phyloP scores from a whole-genome alignment of 2,329 filamentous ascomycete genomes.

The Curvularia verruculosa region DNA sequence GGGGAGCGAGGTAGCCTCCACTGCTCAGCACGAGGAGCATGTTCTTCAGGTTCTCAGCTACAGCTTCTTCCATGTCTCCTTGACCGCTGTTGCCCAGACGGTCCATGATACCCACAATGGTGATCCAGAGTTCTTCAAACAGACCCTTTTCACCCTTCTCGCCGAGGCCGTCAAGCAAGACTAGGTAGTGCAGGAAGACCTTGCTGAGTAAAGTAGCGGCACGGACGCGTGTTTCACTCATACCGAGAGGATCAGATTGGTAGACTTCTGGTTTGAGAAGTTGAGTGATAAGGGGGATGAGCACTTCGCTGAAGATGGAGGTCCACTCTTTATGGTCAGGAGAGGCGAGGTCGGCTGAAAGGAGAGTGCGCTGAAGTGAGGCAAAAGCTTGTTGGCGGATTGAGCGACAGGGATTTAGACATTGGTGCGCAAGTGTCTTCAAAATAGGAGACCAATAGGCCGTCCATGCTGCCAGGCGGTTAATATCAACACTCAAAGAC shows the following conservation, averaged over 20 bases:
- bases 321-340: conserved; percentile 90
- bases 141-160: conserved; percentile 64
- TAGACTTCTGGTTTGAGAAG: conserved; percentile 95
- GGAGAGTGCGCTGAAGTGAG: conserved; percentile 81
- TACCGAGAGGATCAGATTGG: conserved; percentile 85
- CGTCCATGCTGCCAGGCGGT: conserved; percentile 73
- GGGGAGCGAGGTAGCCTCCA: conserved; percentile 80
- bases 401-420: conserved; percentile 91
- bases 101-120: conserved; percentile 93
- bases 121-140: conserved; percentile 82
- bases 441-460: conserved; percentile 98
- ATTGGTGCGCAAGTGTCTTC: conserved; percentile 84
- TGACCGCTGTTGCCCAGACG: conserved; percentile 95
- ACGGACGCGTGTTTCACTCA: conserved; percentile 94
- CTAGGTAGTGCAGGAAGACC: conserved; percentile 92
- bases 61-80: conserved; percentile 90
- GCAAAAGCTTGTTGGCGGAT: conserved; percentile 88
- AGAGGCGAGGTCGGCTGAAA: conserved; percentile 84
- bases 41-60: conserved; percentile 94
- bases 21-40: conserved; percentile 94
- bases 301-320: conserved; percentile 89
- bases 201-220: conserved; percentile 91
- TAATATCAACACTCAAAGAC: neutral
- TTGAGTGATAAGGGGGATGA: conserved; percentile 87
- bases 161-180: conserved; percentile 76